Percentiles rank a stretch among this genome's conserved stretches.
Evolutionary conservation across 1,139 yeast species (phyloP).

Genomic region (Taphrina flavorubra): DNA sequence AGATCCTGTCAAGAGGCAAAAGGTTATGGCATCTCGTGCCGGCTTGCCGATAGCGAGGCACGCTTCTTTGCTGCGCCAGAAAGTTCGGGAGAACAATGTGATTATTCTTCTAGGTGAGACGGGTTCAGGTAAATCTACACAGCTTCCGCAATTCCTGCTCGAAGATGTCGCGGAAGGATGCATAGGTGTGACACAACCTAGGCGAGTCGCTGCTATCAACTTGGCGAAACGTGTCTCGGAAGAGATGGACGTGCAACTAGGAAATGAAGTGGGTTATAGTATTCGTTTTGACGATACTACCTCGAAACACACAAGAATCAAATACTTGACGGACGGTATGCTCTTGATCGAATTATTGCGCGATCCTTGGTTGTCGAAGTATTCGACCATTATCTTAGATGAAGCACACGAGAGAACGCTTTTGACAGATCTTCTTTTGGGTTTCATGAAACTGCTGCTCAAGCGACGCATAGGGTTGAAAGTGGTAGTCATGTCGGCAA

Average conservation of each 20-base stretch:
- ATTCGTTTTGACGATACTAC: conserved; percentile 77
- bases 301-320: conserved; percentile 64
- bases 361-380: conserved; percentile 66
- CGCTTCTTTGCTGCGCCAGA: conserved; percentile 64
- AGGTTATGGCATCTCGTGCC: conserved; percentile 33
- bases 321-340: conserved; percentile 97
- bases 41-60: conserved; percentile 54
- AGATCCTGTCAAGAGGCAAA: conserved; percentile 23
- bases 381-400: conserved; percentile 82
- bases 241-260: conserved; percentile 73
- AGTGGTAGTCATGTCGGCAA: conserved; percentile 87
- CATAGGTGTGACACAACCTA: conserved; percentile 94
- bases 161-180: conserved; percentile 54
- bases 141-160: conserved; percentile 77
- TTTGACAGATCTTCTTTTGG: conserved; percentile 85
- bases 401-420: conserved; percentile 98
- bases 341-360: conserved; percentile 85
- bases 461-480: conserved; percentile 55
- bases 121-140: conserved; percentile 97
- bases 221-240: conserved; percentile 91
- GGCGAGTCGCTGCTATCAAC: conserved; percentile 96
- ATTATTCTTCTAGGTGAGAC: conserved; percentile 92
- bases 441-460: conserved; percentile 75
- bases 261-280: conserved; percentile 86
- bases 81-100: conserved; percentile 65